phyloP scores from a whole-genome alignment of 805 yeast genomes.

The Wickerhamiella dianesei region DNA sequence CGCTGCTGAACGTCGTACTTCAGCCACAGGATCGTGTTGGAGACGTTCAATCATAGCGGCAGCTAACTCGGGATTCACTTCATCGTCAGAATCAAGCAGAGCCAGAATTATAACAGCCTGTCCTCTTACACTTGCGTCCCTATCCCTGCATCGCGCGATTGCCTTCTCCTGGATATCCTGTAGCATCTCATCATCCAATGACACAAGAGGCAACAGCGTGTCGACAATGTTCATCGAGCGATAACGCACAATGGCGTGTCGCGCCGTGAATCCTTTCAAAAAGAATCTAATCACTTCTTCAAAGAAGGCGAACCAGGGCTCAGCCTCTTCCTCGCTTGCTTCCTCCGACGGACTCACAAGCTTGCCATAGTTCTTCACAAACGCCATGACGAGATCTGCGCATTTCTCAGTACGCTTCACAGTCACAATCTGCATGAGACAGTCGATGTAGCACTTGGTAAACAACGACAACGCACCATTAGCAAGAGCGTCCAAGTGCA shows the following conservation, averaged over 20 bases:
- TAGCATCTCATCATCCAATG: conserved; percentile 59
- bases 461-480: conserved; percentile 29
- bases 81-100: conserved; percentile 49
- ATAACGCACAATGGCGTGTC: conserved; percentile 62
- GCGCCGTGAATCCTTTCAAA: conserved; percentile 65
- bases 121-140: conserved; percentile 64
- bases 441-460: conserved; percentile 41
- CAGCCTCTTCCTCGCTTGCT: conserved; percentile 28
- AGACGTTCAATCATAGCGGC: conserved; percentile 36
- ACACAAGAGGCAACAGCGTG: conserved; percentile 62
- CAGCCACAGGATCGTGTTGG: conserved; percentile 72
- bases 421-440: conserved; percentile 52
- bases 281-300: conserved; percentile 23
- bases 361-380: conserved; percentile 67
- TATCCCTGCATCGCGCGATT: conserved; percentile 44
- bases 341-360: conserved; percentile 57
- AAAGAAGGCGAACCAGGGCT: conserved; percentile 4
- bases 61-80: conserved; percentile 23
- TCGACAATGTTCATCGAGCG: conserved; percentile 62
- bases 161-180: conserved; percentile 48
- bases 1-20: conserved; percentile 76
- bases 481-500: conserved; percentile 6
- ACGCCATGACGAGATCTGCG: conserved; percentile 78
- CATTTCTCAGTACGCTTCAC: conserved; percentile 84
- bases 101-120: conserved; percentile 75